Evolutionary conservation across 805 yeast genomes (phyloP), one percentile per base, ranked within the genome.

Genomic region (Candida multigemmis): DNA sequence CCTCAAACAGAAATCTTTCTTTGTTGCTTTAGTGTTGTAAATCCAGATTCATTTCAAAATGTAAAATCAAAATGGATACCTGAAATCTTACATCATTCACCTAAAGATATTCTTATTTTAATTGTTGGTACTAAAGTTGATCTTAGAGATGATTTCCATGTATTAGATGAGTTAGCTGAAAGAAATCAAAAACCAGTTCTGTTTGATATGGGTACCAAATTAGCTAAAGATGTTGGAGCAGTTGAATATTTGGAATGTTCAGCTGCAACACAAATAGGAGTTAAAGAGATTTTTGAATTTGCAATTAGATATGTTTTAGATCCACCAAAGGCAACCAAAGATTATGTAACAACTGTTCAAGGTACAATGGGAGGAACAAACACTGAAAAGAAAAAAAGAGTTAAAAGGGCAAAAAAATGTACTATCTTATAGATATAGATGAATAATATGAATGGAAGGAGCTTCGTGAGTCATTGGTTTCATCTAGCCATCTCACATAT

Each of bases 1-100:
- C 94, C 95, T 3, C 94, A 86, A 48, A 85, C 96, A 0, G 94
- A 84, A 42, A 80, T 86, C 19, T 86, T 86, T 46, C 56, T 86
- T 28, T 71, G 83, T 33, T 86, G 96, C 54, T 86, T 85, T 52
- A 81, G 94, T 5, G 75, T 86, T 5, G 78, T 80, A 22, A 80
- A 76, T 42, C 93, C 87, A 17, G 68, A 79, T 16, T 78, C 91
- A 11, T 84, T 79, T 51, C 75, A 73, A 35, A 84, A 86, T 50
- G 84, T 86, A 32, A 74, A 72, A 41, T 74, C 76, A 36, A 85
- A 85, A 48, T 62, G 68, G 68, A 68, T 76, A 38, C 94, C 94
- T 4, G 96, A 86, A 53, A 74, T 86, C 34, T 65, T 74, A 46
- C 93, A 83, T 50, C 94, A 83, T 49, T 76, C 91, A 6, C 80